These are phyloP conservation scores for Fusarium aywerte DNA, from an alignment of 2,329 filamentous ascomycete genomes.

Conservation along the genomic window DNA sequence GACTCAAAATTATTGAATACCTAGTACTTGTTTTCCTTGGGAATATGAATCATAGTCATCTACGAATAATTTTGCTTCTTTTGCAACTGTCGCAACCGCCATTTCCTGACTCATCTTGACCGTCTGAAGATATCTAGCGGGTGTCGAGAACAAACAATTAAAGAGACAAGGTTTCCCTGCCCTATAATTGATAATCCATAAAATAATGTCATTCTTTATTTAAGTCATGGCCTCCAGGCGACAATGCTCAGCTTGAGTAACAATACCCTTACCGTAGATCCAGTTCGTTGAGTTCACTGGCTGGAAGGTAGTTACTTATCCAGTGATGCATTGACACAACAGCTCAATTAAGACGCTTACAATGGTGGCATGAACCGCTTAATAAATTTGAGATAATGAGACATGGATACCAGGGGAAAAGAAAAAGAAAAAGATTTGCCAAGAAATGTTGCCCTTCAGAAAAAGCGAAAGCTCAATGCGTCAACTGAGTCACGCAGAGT, in stretches of 20 bases:
- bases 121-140: neutral
- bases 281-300: neutral
- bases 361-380: neutral
- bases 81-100: no score
- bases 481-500: conserved; percentile 61
- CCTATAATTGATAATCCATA: neutral
- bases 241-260: conserved; percentile 1
- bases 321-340: neutral
- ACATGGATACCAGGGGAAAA: neutral
- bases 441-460: conserved; percentile 57
- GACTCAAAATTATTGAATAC: neutral
- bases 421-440: neutral
- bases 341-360: neutral
- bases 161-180: conserved; percentile 3
- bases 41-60: neutral
- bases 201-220: conserved; percentile 10
- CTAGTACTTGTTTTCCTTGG: neutral
- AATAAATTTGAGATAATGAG: neutral
- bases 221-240: neutral
- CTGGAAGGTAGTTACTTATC: no score
- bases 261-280: conserved; percentile 10
- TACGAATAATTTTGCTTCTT: neutral
- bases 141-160: neutral
- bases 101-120: neutral
- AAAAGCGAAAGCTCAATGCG: conserved; percentile 60